Conservation (phyloP, 139 green algal genomes). For the Tetraselmis chui region DNA sequence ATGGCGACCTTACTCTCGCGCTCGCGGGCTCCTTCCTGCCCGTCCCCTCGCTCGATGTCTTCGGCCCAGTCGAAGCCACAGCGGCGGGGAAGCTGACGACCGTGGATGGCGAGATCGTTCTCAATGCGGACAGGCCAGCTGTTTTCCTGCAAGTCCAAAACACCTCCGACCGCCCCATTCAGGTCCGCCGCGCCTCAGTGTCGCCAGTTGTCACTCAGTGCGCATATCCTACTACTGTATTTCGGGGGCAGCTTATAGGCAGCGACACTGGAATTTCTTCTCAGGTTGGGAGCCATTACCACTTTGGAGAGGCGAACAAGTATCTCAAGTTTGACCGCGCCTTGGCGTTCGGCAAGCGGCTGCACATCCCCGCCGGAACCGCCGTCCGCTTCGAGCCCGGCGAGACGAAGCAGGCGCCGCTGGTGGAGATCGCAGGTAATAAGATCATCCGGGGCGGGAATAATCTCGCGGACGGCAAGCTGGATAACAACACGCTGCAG, state of each 20-base stretch:
- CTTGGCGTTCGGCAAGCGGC: constrained; percentile 26
- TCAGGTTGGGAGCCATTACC: constrained; percentile 41
- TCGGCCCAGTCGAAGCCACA: background rate
- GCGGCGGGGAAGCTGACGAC: constrained; percentile 3
- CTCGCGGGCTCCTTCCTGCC: constrained; percentile 29
- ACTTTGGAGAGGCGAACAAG: constrained; percentile 36
- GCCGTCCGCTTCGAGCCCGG: constrained; percentile 45
- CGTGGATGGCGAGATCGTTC: constrained; percentile 7
- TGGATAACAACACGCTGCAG: constrained; percentile 6
- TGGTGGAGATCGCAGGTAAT: constrained; percentile 31
- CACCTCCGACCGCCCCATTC: constrained; percentile 32
- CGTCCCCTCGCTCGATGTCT: background rate
- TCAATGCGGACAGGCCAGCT: constrained; percentile 20
- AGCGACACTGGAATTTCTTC: background rate
- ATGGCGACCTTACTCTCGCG: constrained; percentile 35
- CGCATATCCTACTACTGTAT: background rate
- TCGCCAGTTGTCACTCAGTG: too few relatives aligned
- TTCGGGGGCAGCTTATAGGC: background rate
- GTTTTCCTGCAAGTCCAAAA: constrained; percentile 26
- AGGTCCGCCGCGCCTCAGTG: background rate
- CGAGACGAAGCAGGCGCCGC: constrained; percentile 31
- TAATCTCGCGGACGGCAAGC: constrained; percentile 22
- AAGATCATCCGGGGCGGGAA: constrained; percentile 32
- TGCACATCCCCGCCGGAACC: constrained; percentile 39
- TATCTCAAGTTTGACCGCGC: constrained; percentile 34